Evolutionary conservation across 495 filamentous ascomycete genomes (phyloP).

Genomic region (Penicillium riverlandense): DNA sequence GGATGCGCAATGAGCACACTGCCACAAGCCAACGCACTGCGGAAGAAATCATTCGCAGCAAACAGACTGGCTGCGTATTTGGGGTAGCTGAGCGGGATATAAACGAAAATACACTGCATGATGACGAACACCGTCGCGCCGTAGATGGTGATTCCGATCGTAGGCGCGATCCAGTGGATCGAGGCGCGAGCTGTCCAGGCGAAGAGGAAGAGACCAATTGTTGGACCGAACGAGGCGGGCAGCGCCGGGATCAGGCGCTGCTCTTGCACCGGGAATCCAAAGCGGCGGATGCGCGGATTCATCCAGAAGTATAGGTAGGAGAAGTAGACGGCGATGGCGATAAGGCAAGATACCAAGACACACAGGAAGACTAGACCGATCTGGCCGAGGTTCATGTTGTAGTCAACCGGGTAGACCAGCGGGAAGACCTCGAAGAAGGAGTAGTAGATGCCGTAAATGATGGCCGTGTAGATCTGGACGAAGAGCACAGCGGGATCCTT

Average conservation of each 20-base stretch:
- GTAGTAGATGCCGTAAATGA: conserved; percentile 64
- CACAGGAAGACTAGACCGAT: conserved; percentile 60
- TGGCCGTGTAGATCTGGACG: conserved; percentile 53
- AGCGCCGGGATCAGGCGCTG: conserved; percentile 49
- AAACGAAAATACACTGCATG: conserved; percentile 60
- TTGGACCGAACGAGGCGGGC: conserved; percentile 41
- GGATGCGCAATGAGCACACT: conserved; percentile 51
- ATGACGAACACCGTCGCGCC: conserved; percentile 40
- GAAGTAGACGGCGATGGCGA: conserved; percentile 47
- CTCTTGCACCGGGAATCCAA: conserved; percentile 45
- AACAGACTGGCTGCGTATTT: conserved; percentile 56
- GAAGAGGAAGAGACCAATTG: conserved; percentile 57
- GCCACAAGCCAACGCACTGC: conserved; percentile 48
- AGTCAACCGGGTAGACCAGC: conserved; percentile 58
- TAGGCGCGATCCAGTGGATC: conserved; percentile 56
- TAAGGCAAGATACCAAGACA: conserved; percentile 48
- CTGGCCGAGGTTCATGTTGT: conserved; percentile 54
- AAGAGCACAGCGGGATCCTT: conserved; percentile 58
- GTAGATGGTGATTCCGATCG: conserved; percentile 54
- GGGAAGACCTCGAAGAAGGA: conserved; percentile 70
- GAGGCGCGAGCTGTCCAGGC: conserved; percentile 49
- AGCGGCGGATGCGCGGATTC: conserved; percentile 39
- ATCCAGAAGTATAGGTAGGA: conserved; percentile 46
- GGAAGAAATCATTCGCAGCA: conserved; percentile 54
- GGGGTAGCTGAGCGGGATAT: conserved; percentile 55